Conservation (phyloP, 2,329 filamentous ascomycete species). For the Fusarium secorum region DNA sequence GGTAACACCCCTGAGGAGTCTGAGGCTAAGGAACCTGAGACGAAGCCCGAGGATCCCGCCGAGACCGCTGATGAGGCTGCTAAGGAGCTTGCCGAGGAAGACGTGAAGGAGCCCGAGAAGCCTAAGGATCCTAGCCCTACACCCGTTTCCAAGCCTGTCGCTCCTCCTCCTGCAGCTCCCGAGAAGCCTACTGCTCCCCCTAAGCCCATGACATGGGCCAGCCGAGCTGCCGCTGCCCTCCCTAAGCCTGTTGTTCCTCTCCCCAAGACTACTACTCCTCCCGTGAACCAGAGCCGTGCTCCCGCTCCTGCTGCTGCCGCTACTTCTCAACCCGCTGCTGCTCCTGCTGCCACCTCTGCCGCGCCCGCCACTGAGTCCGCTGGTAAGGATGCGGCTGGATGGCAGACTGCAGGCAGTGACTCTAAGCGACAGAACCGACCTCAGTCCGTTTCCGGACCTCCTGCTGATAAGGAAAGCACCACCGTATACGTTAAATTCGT, state of each 20-base stretch:
- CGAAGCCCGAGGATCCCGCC: slow-evolving; percentile 47
- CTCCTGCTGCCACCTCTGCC: slow-evolving; percentile 48
- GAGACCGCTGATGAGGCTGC: slow-evolving; percentile 59
- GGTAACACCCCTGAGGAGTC: slow-evolving; percentile 46
- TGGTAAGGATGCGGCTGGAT: slow-evolving; percentile 64
- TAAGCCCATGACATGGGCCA: slow-evolving; percentile 80
- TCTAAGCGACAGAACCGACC: slow-evolving; percentile 83
- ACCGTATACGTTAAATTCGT: slow-evolving; percentile 97
- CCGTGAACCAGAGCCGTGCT: slow-evolving; percentile 60
- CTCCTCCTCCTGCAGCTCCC: slow-evolving; percentile 47
- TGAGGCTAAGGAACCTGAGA: slow-evolving; percentile 50
- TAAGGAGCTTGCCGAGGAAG: slow-evolving; percentile 63
- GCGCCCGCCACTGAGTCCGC: slow-evolving; percentile 52
- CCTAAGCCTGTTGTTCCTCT: slow-evolving; percentile 62
- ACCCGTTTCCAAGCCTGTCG: slow-evolving; percentile 51
- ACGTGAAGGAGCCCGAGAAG: slow-evolving; percentile 67
- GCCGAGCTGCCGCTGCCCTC: slow-evolving; percentile 67
- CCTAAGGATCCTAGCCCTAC: slow-evolving; percentile 69
- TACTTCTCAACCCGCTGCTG: slow-evolving; percentile 48
- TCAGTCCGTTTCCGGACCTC: slow-evolving; percentile 67
- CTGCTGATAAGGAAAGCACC: slow-evolving; percentile 76
- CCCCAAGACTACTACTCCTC: slow-evolving; percentile 64
- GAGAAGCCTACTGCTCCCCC: slow-evolving; percentile 55
- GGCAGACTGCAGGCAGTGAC: slow-evolving; percentile 88
- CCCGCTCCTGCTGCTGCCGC: slow-evolving; percentile 55